Evolutionary conservation across 2,329 filamentous ascomycete species (phyloP), one percentile per base, ranked within the genome.

Genomic region (Penicillium oxalicum): DNA sequence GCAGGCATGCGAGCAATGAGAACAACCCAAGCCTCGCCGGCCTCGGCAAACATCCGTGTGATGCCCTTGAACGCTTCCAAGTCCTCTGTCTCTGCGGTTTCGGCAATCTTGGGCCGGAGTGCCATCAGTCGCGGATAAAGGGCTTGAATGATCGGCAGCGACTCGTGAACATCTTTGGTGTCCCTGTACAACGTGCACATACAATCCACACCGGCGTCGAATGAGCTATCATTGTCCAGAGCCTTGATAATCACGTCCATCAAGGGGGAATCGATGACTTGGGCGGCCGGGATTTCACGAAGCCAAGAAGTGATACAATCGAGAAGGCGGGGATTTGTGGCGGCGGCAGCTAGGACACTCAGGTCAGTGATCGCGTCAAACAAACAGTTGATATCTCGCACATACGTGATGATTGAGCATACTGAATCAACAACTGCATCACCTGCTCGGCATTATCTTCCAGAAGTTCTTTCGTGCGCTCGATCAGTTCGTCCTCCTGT

Each of bases 291-390:
- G 5, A 98, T 88, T 71, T 98, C 93, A 59, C 90, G 83, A 58
- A 97, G 80, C 93, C 93, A 98, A 3, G 93, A 96, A 29, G 90
- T 94, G 60, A 97, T 90, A 67, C 93, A 97, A 62, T 96, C 89
- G 67, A 97, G 83, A 41, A 98, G 79, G 62, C 91, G 87, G 2
- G 91, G 91, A 63, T 96, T 95, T 54, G 84, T 86, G 7, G 89
- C 81, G 25, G 91, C 90, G 41, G 82, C 75, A 44, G 79, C 89
- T 90, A 18, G 61, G 57, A 51, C 24, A 61, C 51, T 60, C 66
- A 46, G 60, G 47, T 50, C 51, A 47, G 29, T 34, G 45, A 63
- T 40, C 36, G 12, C 32, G 18, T 12, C 9, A 29, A 9, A 12
- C 18, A 13, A 9, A 4, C 47, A n/a, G 41, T 33, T 9, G 8